These are phyloP conservation scores for Podospora didyma DNA, from an alignment of 495 filamentous ascomycete genomes.

Conservation along the genomic window DNA sequence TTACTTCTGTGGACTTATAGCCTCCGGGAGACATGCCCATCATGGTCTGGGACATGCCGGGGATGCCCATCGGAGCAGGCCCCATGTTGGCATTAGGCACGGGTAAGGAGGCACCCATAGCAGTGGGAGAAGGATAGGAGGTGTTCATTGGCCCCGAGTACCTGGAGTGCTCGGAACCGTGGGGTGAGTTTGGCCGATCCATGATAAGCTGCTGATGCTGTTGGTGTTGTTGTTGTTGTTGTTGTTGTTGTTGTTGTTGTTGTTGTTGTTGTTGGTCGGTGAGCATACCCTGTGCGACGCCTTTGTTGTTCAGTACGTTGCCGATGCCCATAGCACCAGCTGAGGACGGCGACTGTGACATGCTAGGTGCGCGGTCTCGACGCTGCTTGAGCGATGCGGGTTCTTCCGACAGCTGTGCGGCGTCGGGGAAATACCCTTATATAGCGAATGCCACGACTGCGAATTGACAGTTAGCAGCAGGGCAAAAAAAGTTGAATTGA, in stretches of 20 bases:
- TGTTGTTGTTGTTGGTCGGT: conserved; percentile 19
- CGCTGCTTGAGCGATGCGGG: background rate
- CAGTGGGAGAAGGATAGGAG: conserved; percentile 33
- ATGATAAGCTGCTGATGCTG: conserved; percentile 34
- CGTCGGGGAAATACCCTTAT: background rate
- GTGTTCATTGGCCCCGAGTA: conserved; percentile 29
- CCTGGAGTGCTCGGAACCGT: conserved; percentile 56
- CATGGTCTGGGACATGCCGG: conserved; percentile 43
- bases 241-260: conserved; percentile 8
- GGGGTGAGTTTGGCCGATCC: conserved; percentile 67
- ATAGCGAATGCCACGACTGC: background rate
- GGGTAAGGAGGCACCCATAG: conserved; percentile 27
- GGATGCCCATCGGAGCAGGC: conserved; percentile 39
- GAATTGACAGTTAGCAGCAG: conserved; percentile 1
- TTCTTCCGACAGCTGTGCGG: background rate
- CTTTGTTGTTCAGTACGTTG: conserved; percentile 34
- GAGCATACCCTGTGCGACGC: conserved; percentile 12
- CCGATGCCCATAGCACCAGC: conserved; percentile 35
- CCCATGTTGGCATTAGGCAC: conserved; percentile 54
- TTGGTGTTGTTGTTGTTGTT: conserved; percentile 13
- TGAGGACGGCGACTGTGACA: conserved; percentile 34
- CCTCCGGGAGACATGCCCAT: conserved; percentile 28
- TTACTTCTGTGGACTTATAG: conserved; percentile 30
- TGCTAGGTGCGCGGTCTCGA: conserved; percentile 6
- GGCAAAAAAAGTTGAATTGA: conserved; percentile 5